phyloP scores from a whole-genome alignment of 352 stramenopile genomes.

The Phytophthora cactorum region DNA sequence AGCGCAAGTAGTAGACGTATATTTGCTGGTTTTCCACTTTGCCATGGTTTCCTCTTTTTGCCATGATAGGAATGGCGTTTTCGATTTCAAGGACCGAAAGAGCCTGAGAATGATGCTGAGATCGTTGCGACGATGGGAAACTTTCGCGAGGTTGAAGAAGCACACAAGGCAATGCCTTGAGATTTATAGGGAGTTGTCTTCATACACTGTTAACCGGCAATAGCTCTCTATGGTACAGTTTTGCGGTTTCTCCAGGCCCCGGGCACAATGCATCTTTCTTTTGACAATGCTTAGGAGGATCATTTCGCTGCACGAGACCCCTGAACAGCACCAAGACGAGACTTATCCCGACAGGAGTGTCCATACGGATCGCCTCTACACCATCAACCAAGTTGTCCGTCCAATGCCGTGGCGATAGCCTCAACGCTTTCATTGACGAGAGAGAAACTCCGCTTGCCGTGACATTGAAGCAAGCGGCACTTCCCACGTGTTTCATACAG shows the following conservation, averaged over 20 bases:
- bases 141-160: slow-evolving; percentile 9
- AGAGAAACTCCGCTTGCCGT: not conserved
- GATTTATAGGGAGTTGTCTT: not conserved
- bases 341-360: not conserved
- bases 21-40: slow-evolving; percentile 22
- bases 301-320: slow-evolving; percentile 25
- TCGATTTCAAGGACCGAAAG: not conserved
- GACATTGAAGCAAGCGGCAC: slow-evolving; percentile 7
- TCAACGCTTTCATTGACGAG: not conserved
- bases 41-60: not conserved
- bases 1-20: slow-evolving; percentile 31
- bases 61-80: not conserved
- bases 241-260: not conserved
- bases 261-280: not conserved
- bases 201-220: not conserved
- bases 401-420: too few relatives aligned
- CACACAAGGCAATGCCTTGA: not conserved
- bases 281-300: not conserved
- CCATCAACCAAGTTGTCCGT: not conserved
- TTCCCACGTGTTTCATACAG: slow-evolving; percentile 14
- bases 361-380: slow-evolving; percentile 10
- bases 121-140: slow-evolving; percentile 6
- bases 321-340: too few relatives aligned
- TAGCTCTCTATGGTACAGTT: not conserved
- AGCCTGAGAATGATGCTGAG: not conserved